Percentiles rank a stretch among this genome's conserved stretches.
phyloP scores from a whole-genome alignment of 2,329 filamentous ascomycete genomes.

The Fusarium staphyleae region DNA sequence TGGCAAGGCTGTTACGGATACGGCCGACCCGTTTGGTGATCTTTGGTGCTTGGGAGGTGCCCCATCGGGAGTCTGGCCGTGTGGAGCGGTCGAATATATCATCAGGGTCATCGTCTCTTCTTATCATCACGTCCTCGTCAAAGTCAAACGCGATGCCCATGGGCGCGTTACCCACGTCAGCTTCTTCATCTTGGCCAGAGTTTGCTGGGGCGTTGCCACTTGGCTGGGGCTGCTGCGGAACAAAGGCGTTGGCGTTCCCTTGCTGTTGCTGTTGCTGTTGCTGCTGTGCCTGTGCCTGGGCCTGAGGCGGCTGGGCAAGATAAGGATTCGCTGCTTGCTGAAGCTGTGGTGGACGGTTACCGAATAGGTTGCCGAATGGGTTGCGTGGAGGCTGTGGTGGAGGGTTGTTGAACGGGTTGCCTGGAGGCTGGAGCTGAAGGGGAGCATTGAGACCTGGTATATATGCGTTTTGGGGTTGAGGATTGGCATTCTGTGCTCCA shows the following conservation, averaged over 20 bases:
- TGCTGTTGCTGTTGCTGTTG: not conserved
- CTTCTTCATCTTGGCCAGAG: not conserved
- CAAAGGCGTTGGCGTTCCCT: too few relatives aligned
- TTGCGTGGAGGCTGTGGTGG: too few relatives aligned
- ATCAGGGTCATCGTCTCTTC: not conserved
- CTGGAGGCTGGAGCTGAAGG: too few relatives aligned
- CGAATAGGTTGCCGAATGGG: too few relatives aligned
- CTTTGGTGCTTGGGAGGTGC: not conserved
- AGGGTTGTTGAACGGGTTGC: too few relatives aligned
- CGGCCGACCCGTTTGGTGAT: not conserved
- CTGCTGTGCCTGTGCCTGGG: not conserved
- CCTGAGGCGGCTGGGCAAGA: too few relatives aligned
- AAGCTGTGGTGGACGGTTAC: too few relatives aligned
- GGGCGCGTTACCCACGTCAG: not conserved
- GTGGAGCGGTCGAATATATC: not conserved
- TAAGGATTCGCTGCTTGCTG: too few relatives aligned
- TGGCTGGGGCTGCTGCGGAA: not conserved
- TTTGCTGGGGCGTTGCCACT: not conserved
- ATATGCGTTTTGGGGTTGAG: too few relatives aligned
- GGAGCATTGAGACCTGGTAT: too few relatives aligned
- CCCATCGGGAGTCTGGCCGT: not conserved
- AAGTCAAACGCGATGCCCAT: not conserved
- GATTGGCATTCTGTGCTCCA: too few relatives aligned
- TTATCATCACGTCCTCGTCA: not conserved
- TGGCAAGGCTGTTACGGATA: not conserved